Base-by-base conservation (phyloP, 1,284 basidiomycete species). In the Athelia psychrophila region DNA sequence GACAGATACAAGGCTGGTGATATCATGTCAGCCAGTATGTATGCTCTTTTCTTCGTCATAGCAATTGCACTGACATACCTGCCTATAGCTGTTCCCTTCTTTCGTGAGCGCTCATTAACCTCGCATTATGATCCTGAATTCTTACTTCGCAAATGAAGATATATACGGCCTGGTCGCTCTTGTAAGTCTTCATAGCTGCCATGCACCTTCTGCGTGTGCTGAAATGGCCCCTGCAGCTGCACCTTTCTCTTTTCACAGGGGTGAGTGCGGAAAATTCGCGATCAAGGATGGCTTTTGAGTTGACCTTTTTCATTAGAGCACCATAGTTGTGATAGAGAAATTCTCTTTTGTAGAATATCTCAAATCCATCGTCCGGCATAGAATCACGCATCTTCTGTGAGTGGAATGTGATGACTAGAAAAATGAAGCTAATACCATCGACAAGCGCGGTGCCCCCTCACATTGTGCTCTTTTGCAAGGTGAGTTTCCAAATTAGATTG, bases 381-480 rank as follows among this genome's bases (percentile, higher is more conserved):
- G 72, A 36, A 75, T 81, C 51, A 81, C 77, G 20, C 77, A 81
- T 60, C 66, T 83, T 23, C 67, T 72, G 80, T 80, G 51, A 18
- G 42, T 15, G 30, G 46, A 44, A 60, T 62, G 2, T 45, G 55
- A 2, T 61, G 58, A 50, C 60, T 60, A 42, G 52, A 69, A 18
- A 12, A 35, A 12, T 35, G 33, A 70, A 71, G 48, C 54, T 63
- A 38, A 57, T 70, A 20, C 62, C 66, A 22, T 16, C 12, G 23
- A 2, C 50, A 82, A 78, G 54, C 53, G 77, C 16, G 79, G 38
- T 81, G 2, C 81, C 80, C n/a, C 80, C 79, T 20, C 76, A 71
- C 75, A 74, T 69, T 61, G 84, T 78, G 50, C 77, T 71, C 54
- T 70, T 71, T 44, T 85, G 68, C 78, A 86, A 79, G 79, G 87